Conservation (phyloP, 2,329 filamentous ascomycete genomes). For the Nothomitra cinnamomea region DNA sequence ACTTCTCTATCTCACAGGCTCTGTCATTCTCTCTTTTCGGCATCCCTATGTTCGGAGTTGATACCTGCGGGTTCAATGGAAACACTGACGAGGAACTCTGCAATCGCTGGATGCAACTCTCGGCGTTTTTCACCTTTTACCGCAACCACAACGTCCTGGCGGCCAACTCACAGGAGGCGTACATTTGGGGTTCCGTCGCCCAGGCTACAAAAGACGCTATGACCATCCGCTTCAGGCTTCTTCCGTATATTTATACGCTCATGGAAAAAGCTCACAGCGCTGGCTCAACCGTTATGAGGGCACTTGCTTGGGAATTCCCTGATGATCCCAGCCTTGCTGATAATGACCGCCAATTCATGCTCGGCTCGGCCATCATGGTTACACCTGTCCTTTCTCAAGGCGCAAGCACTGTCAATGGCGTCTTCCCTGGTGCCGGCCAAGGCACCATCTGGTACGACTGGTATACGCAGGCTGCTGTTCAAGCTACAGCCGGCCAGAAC, state of each 20-base stretch:
- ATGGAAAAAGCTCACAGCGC: conserved; percentile 48
- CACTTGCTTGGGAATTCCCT: conserved; percentile 58
- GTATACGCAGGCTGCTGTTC: conserved; percentile 47
- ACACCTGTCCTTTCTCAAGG: conserved; percentile 49
- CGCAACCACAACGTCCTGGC: conserved; percentile 54
- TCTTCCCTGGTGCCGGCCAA: conserved; percentile 47
- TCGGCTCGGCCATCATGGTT: conserved; percentile 48
- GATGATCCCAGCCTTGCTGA: conserved; percentile 48
- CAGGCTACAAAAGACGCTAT: conserved; percentile 50
- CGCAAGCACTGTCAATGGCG: conserved; percentile 42
- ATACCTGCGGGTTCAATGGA: conserved; percentile 53
- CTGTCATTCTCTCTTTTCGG: conserved; percentile 58
- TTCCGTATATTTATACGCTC: conserved; percentile 63
- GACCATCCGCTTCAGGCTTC: conserved; percentile 49
- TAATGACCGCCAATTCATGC: conserved; percentile 56
- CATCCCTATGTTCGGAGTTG: conserved; percentile 60
- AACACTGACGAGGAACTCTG: conserved; percentile 55
- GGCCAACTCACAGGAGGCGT: conserved; percentile 51
- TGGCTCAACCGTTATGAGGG: conserved; percentile 55
- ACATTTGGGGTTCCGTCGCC: conserved; percentile 48
- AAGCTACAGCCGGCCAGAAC: conserved; percentile 35
- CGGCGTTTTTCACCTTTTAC: conserved; percentile 64
- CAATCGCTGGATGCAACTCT: conserved; percentile 55
- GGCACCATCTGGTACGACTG: conserved; percentile 58
- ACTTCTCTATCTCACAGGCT: conserved; percentile 60